These are phyloP conservation scores for Epichloe hybrida DNA, from an alignment of 2,329 filamentous ascomycete species.

Conservation along the genomic window DNA sequence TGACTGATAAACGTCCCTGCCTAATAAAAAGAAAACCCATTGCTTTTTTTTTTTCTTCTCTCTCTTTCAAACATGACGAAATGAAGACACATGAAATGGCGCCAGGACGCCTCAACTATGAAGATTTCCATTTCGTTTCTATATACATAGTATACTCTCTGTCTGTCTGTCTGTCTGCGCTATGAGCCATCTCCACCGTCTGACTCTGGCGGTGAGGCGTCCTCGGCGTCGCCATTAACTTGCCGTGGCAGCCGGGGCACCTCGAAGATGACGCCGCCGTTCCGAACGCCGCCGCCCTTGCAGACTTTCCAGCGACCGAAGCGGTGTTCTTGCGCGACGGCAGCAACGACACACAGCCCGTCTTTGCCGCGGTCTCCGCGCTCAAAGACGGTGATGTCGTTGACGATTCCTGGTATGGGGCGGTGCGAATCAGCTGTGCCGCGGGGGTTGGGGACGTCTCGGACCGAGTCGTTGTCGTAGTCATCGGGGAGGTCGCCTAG, in stretches of 20 bases:
- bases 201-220: conserved; percentile 4
- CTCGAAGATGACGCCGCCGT: conserved; percentile 81
- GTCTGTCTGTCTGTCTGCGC: neutral
- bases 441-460: conserved; percentile 8
- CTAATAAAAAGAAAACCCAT: no score
- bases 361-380: conserved; percentile 62
- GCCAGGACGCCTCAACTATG: neutral
- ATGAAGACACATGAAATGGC: neutral
- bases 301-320: conserved; percentile 68
- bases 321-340: conserved; percentile 73
- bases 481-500: conserved; percentile 33
- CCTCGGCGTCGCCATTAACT: conserved; percentile 21
- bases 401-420: conserved; percentile 62
- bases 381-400: conserved; percentile 80
- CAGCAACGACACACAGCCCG: conserved; percentile 74
- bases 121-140: neutral
- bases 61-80: neutral
- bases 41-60: neutral
- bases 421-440: conserved; percentile 5
- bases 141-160: neutral
- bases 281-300: conserved; percentile 46
- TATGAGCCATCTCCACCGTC: conserved; percentile 12
- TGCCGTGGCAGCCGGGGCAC: conserved; percentile 38
- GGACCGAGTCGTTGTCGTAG: conserved; percentile 15
- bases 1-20: no score